phyloP scores from a whole-genome alignment of 306 rosid genomes.

The Bauhinia variegata region DNA sequence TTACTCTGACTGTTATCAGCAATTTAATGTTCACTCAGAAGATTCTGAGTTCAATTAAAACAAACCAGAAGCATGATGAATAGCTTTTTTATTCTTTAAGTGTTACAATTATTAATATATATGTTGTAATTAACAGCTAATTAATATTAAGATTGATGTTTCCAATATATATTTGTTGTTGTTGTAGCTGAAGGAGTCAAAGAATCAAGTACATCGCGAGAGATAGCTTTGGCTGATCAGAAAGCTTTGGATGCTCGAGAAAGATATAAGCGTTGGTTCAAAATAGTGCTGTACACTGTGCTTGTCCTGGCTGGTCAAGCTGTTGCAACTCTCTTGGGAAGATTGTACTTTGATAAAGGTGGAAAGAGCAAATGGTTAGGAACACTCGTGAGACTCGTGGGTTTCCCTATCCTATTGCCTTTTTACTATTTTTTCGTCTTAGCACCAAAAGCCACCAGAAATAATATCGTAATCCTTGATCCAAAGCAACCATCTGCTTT shows the following conservation, averaged over 20 bases:
- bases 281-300: constrained; percentile 23
- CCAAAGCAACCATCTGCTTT: background rate
- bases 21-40: too few species aligned
- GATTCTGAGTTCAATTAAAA: too few species aligned
- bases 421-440: constrained; percentile 14
- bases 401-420: constrained; percentile 48
- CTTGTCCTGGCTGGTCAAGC: constrained; percentile 42
- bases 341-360: constrained; percentile 45
- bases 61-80: too few species aligned
- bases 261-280: constrained; percentile 36
- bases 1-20: too few species aligned
- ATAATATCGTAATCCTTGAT: background rate
- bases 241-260: background rate
- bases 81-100: too few species aligned
- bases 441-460: constrained; percentile 7
- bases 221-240: background rate
- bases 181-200: constrained; percentile 15
- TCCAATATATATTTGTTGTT: background rate
- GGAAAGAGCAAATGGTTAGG: constrained; percentile 47
- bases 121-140: too few species aligned
- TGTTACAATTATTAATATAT: too few species aligned
- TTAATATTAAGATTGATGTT: background rate
- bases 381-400: constrained; percentile 36
- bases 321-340: constrained; percentile 41
- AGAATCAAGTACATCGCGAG: constrained; percentile 5